A percentile compares a stretch with the other conserved stretches of the same genome.
Evolutionary conservation across 257 asterid species (phyloP).

Genomic region (Plantago ovata): DNA sequence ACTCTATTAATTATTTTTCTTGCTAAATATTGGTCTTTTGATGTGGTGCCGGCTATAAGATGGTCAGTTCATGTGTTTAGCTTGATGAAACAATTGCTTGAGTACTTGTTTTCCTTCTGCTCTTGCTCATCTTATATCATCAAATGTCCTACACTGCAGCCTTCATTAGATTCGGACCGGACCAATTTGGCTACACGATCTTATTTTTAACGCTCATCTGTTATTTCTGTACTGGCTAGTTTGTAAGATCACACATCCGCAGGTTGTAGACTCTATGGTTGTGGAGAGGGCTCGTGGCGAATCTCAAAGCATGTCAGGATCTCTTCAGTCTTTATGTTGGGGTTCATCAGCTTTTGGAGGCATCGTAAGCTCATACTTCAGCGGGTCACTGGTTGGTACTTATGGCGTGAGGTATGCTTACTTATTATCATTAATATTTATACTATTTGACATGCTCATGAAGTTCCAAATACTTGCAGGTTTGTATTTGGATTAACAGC

Average conservation of each 20-base stretch:
- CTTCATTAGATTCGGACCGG: too few species aligned
- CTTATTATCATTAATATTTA: too few species aligned
- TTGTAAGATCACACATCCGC: conserved; percentile 28
- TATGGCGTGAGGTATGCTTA: conserved; percentile 85
- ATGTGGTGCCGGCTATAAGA: too few species aligned
- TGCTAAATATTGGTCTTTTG: too few species aligned
- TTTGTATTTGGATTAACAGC: conserved; percentile 95
- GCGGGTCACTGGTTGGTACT: conserved; percentile 93
- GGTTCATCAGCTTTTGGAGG: conserved; percentile 98
- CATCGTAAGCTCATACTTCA: conserved; percentile 92
- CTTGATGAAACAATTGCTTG: too few species aligned
- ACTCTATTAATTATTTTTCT: too few species aligned
- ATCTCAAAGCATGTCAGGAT: conserved; percentile 95
- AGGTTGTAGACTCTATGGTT: conserved; percentile 99
- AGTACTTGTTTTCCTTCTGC: too few species aligned
- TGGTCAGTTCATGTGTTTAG: too few species aligned
- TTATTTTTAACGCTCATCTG: conserved; percentile 14
- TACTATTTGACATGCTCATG: not conserved
- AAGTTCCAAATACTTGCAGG: conserved; percentile 42
- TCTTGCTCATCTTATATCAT: too few species aligned
- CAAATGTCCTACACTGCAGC: too few species aligned
- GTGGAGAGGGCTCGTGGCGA: conserved; percentile 99
- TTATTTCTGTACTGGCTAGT: conserved; percentile 6
- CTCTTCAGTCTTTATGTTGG: conserved; percentile 98
- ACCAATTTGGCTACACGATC: conserved; percentile 7